Evolutionary conservation across 495 filamentous ascomycete species (phyloP).

Genomic region (Aspergillus panamensis): DNA sequence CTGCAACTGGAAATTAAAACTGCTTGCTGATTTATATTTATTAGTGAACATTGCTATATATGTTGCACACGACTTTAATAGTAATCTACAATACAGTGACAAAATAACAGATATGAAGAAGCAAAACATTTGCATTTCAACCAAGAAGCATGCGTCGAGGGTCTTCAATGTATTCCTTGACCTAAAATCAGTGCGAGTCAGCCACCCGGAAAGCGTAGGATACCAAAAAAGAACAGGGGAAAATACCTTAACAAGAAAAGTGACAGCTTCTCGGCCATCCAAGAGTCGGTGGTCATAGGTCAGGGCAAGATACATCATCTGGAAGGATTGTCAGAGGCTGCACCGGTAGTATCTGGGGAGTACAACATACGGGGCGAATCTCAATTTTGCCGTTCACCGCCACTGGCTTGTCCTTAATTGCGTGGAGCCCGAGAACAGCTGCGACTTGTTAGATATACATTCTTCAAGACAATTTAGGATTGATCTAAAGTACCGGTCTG

Average conservation of each 20-base stretch:
- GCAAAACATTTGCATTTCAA: slow-evolving; percentile 22
- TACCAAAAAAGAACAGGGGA: slow-evolving; percentile 1
- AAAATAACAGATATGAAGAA: neutral
- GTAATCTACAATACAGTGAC: slow-evolving; percentile 38
- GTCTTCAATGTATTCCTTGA: slow-evolving; percentile 98
- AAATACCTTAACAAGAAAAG: slow-evolving; percentile 85
- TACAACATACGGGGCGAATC: slow-evolving; percentile 69
- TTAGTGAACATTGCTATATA: slow-evolving; percentile 15
- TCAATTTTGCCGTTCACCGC: slow-evolving; percentile 89
- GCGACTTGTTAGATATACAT: slow-evolving; percentile 20
- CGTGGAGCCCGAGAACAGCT: slow-evolving; percentile 94
- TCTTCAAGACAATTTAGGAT: neutral
- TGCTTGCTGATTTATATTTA: neutral
- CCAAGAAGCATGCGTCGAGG: slow-evolving; percentile 84
- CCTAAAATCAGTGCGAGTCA: slow-evolving; percentile 29
- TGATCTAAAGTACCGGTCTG: slow-evolving; percentile 63
- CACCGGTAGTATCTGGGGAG: neutral
- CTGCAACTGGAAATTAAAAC: neutral
- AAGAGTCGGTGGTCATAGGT: slow-evolving; percentile 96
- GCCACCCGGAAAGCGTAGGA: neutral
- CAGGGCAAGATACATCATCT: slow-evolving; percentile 98
- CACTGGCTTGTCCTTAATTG: slow-evolving; percentile 92
- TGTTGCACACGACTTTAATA: slow-evolving; percentile 18
- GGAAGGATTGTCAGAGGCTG: slow-evolving; percentile 21
- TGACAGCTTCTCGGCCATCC: slow-evolving; percentile 93